Evolutionary conservation across 2,329 filamentous ascomycete species (phyloP).

Genomic region (Exserohilum turcica): DNA sequence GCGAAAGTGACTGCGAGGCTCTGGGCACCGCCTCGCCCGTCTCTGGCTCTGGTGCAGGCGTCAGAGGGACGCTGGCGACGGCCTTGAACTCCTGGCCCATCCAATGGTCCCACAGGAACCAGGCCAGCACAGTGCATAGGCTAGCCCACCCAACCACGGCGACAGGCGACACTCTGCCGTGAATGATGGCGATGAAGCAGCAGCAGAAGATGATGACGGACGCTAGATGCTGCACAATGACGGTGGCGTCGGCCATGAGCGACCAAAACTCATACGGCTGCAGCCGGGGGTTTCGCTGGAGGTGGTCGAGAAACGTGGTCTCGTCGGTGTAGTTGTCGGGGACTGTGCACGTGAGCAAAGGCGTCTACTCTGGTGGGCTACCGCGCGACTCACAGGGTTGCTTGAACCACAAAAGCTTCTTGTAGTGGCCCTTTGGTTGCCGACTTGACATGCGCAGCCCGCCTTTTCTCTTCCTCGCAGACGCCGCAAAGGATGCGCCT

Average conservation of each 20-base stretch:
- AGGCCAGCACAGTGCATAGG: slow-evolving; percentile 80
- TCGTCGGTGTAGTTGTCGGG: slow-evolving; percentile 99
- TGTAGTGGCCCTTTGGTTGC: slow-evolving; percentile 77
- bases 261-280: slow-evolving; percentile 99
- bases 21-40: neutral
- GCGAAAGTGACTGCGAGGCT: slow-evolving; percentile 51
- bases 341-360: slow-evolving; percentile 58
- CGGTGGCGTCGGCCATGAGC: slow-evolving; percentile 89
- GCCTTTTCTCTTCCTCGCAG: slow-evolving; percentile 53
- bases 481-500: slow-evolving; percentile 14
- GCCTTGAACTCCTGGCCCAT: slow-evolving; percentile 69
- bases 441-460: slow-evolving; percentile 68
- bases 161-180: slow-evolving; percentile 86
- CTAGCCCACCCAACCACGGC: slow-evolving; percentile 86
- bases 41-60: slow-evolving; percentile 1
- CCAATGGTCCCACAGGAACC: slow-evolving; percentile 93
- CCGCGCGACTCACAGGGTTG: slow-evolving; percentile 72
- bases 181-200: slow-evolving; percentile 88
- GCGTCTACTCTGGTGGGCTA: neutral
- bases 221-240: slow-evolving; percentile 96
- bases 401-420: slow-evolving; percentile 97
- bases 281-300: slow-evolving; percentile 90
- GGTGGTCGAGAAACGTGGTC: slow-evolving; percentile 91
- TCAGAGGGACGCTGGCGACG: slow-evolving; percentile 44
- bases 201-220: slow-evolving; percentile 94